phyloP scores from a whole-genome alignment of 2,329 filamentous ascomycete species.

The Fusarium paranaense region DNA sequence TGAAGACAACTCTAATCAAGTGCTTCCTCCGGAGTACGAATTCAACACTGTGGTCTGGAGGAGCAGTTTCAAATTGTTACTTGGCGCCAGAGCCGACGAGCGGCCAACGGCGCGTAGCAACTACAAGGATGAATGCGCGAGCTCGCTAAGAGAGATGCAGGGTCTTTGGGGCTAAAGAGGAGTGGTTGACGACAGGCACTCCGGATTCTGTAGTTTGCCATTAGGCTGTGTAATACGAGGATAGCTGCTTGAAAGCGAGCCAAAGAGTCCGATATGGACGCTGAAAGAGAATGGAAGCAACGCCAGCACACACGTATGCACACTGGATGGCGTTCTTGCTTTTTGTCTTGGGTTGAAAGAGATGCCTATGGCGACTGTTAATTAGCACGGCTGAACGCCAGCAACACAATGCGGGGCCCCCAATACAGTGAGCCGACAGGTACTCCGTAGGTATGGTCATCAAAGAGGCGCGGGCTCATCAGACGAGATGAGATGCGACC shows the following conservation, averaged over 20 bases:
- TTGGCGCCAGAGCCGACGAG: background rate
- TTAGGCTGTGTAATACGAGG: background rate
- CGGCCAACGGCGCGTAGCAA: constrained; percentile 4
- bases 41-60: background rate
- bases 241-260: background rate
- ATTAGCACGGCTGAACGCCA: background rate
- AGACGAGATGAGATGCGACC: constrained; percentile 4
- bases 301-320: background rate
- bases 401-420: background rate
- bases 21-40: background rate
- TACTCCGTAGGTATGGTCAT: background rate
- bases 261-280: background rate
- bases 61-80: background rate
- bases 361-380: background rate
- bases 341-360: background rate
- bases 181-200: background rate
- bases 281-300: background rate
- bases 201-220: background rate
- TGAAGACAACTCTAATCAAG: background rate
- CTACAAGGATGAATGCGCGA: background rate
- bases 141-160: constrained; percentile 2
- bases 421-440: constrained; percentile 4
- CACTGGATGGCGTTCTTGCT: background rate
- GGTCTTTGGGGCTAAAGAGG: background rate
- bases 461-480: background rate